Evolutionary conservation across 352 stramenopile species (phyloP), one percentile per base, ranked within the genome.

Genomic region (Vaucheria bursata): DNA sequence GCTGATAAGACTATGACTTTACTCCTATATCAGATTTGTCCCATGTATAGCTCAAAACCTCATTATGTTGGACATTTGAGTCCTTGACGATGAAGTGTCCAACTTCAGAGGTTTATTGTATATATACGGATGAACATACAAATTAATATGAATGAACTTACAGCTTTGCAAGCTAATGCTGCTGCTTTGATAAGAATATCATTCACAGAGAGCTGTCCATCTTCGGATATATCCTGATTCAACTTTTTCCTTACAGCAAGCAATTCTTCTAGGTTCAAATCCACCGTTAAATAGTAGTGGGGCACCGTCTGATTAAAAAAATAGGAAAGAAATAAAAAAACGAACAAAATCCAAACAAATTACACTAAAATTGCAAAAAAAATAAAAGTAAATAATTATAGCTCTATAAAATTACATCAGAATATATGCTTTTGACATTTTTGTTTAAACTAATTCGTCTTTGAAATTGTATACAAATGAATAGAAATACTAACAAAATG

Each of bases 211-310:
- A 93, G 81, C 65, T 87, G 84, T 49, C 84, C 75, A 64, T 87
- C 81, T 87, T 93, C 75, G 85, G 86, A 78, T 84, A 96, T 86
- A 71, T 84, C 88, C 77, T 74, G 91, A 86, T 88, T 94, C 50
- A 95, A 87, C 84, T 78, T 84, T 1, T 71, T 80, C 68, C 90
- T 85, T 34, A 93, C 74, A 12, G 88, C 85, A 32, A 98, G 88
- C 3, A 97, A 85, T 79, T 92, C 90, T 85, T 97, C 92, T 33
- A 98, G 75, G 40, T 88, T 89, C 45, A 98, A 74, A 83, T 97
- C 93, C 2, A 95, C 91, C 25, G 93, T 97, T 38, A 98, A 86
- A 86, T 98, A 97, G 88, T 97, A 98, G 87, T 98, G 95, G 35
- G 95, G 95, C 73, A 98, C 92, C 71, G 89, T 91, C 37, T 94